Base-by-base conservation (phyloP, 495 filamentous ascomycete genomes). In the Echria macrotheca region DNA sequence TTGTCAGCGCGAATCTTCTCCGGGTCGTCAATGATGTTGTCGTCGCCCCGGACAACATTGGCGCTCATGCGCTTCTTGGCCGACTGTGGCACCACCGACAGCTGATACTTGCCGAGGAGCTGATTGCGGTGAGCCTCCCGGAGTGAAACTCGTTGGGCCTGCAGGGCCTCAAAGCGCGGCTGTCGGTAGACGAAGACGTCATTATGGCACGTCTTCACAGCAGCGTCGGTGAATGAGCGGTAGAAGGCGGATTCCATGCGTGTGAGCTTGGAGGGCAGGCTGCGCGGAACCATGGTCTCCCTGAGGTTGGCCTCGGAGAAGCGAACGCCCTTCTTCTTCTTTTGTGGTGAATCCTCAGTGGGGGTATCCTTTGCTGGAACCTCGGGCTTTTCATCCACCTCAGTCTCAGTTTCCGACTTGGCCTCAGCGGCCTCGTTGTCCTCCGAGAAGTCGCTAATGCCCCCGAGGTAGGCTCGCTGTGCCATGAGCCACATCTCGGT, bases 81-180 rank as follows among this genome's bases (percentile, higher is more conserved):
- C 1, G 72, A 77, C 57, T 75, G 67, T 1, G 76, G 77, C 8
- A 78, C 60, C 18, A 79, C 74, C 10, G 71, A 76, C 18, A 80
- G 63, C 63, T 89, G 81, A 60, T 85, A 91, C 56, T 85, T 87
- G 41, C 89, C 88, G 24, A 83, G 75, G 22, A 96, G 75, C 58
- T 86, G 83, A 61, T 85, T 81, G 52, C 79, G 73, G 57, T 90
- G 85, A 42, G 72, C 63, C 42, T 79, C 73, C 29, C 74, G 71
- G 54, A 87, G 69, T 17, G 75, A 79, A 14, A 90, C 75, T 9
- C 93, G 84, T 52, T 83, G 78, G 17, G 91, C 79, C 61, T 95
- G 90, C 10, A 96, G 69, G 14, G 91, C 90, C 60, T 97, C 93
- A 44, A 89, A 93, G 39, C 93, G 84, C 23, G 86, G 79, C 52